Base-by-base conservation (phyloP, 108 stramenopile species). In the Cyclotella sp. region DNA sequence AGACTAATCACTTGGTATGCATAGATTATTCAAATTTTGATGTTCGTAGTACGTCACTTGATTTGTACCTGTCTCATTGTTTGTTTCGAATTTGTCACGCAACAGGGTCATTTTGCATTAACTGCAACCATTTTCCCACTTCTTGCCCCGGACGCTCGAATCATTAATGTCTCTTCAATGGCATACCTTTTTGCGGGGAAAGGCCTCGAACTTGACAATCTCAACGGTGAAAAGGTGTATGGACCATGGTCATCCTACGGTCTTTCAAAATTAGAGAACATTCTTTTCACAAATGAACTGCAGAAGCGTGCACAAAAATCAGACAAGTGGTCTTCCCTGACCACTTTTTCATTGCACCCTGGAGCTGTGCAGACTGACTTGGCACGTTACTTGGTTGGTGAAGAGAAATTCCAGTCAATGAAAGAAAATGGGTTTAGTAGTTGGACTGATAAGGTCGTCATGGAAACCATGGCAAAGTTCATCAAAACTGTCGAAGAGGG, bases 251-350 rank as follows among this genome's bases (percentile, higher is more conserved):
- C 70, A 5, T 75, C 83, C 0, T 91, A 91, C 49, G 81, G 79
- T n/a, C 51, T 62, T 9, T 72, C 72, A 18, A 92, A 92, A 57
- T 79, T 92, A 14, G 89, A 83, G 69, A 92, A 92, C 51, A 85
- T 90, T 26, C 72, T 87, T 24, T 90, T 90, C 59, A 85, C 91
- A 18, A 70, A 84, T 13, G 89, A 92, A 58, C 75, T 92, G n/a
- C 84, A 88, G 49, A 54, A 75, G 29, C 79, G 88, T 14, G 60
- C 73, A 18, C 44, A 28, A 53, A 46, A 62, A 21, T 78, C 75
- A 19, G 70, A 75, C 7, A 57, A 57, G 14, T 83, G 58, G 60
- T 72, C 73, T 21, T 63, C 49, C 12, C 24, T 83, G 45, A 59
- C 21, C 21, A 45, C 62, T 18, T 70, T 70, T 46, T 71, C 83